phyloP scores from a whole-genome alignment of 2,329 filamentous ascomycete species.

The Thelonectria rubi region DNA sequence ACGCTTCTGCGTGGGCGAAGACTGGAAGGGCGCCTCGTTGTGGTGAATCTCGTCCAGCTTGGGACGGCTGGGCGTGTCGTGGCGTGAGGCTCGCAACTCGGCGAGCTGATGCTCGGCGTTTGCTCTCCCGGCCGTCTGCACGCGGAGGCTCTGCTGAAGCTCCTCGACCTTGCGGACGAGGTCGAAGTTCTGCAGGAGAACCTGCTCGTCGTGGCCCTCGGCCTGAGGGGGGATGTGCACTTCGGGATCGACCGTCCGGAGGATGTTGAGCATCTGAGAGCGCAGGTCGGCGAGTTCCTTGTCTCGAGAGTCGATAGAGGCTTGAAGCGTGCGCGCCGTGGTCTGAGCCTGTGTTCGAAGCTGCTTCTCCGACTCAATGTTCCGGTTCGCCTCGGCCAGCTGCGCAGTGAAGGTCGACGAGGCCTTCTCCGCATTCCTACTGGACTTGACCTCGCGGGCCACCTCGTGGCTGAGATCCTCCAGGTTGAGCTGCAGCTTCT shows the following conservation, averaged over 20 bases:
- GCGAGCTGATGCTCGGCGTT: constrained; percentile 85
- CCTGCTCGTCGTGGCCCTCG: constrained; percentile 68
- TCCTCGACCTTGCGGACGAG: constrained; percentile 87
- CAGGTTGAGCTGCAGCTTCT: constrained; percentile 86
- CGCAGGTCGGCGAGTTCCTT: constrained; percentile 83
- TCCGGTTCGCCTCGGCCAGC: constrained; percentile 87
- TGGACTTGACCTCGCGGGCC: constrained; percentile 87
- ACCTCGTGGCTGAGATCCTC: constrained; percentile 95
- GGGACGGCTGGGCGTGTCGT: constrained; percentile 75
- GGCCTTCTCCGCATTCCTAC: constrained; percentile 87
- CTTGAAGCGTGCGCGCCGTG: constrained; percentile 83
- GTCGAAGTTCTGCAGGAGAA: constrained; percentile 79
- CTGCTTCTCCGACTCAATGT: constrained; percentile 89
- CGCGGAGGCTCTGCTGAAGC: constrained; percentile 85
- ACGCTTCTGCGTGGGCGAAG: constrained; percentile 77
- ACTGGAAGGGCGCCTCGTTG: constrained; percentile 78
- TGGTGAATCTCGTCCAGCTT: constrained; percentile 87
- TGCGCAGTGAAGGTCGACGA: constrained; percentile 83
- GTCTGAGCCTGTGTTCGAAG: constrained; percentile 84
- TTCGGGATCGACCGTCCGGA: constrained; percentile 87
- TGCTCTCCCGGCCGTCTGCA: constrained; percentile 81
- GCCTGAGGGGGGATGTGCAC: constrained; percentile 70
- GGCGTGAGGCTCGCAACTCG: constrained; percentile 78
- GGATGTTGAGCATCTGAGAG: constrained; percentile 80
- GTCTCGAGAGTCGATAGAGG: constrained; percentile 80